Evolutionary conservation across 345 rosid species (phyloP).

Genomic region (Boechera retrofracta): DNA sequence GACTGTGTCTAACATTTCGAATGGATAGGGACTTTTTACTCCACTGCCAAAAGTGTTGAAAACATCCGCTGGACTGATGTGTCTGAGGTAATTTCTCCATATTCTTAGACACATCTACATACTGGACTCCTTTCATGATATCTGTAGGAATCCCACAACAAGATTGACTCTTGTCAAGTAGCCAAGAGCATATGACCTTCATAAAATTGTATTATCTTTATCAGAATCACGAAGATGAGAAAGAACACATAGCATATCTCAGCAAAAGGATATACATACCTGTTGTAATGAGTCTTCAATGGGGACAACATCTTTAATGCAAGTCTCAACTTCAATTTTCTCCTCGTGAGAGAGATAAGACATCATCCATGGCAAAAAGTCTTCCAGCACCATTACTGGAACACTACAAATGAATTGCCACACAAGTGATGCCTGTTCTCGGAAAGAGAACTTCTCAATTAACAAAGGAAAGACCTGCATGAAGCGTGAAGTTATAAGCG

Average conservation of each 20-base stretch:
- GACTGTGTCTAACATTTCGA: slow-evolving; percentile 44
- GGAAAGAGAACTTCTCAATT: slow-evolving; percentile 70
- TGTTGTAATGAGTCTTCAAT: slow-evolving; percentile 66
- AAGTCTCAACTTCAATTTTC: slow-evolving; percentile 60
- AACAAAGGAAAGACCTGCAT: slow-evolving; percentile 77
- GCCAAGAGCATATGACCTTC: slow-evolving; percentile 72
- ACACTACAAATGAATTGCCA: slow-evolving; percentile 92
- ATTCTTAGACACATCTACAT: slow-evolving; percentile 35
- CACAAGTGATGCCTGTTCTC: slow-evolving; percentile 80
- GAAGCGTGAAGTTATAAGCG: background rate
- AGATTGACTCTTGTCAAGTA: slow-evolving; percentile 47
- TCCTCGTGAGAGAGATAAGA: slow-evolving; percentile 75
- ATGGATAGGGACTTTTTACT: slow-evolving; percentile 36
- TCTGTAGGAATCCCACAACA: slow-evolving; percentile 32
- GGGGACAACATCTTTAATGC: slow-evolving; percentile 72
- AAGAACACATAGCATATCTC: slow-evolving; percentile 22
- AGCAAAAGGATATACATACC: slow-evolving; percentile 45
- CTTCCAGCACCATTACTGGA: slow-evolving; percentile 78
- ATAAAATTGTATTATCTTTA: slow-evolving; percentile 29
- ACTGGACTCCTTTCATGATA: slow-evolving; percentile 33
- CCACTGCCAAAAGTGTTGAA: slow-evolving; percentile 44
- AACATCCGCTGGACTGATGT: slow-evolving; percentile 37
- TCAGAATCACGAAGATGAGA: slow-evolving; percentile 29
- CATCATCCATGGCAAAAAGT: slow-evolving; percentile 85
- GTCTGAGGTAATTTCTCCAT: slow-evolving; percentile 40